Evolutionary conservation across 371 early-diverging fungal genomes (phyloP), one percentile per base, ranked within the genome.

Genomic region (Mortierella sp.): DNA sequence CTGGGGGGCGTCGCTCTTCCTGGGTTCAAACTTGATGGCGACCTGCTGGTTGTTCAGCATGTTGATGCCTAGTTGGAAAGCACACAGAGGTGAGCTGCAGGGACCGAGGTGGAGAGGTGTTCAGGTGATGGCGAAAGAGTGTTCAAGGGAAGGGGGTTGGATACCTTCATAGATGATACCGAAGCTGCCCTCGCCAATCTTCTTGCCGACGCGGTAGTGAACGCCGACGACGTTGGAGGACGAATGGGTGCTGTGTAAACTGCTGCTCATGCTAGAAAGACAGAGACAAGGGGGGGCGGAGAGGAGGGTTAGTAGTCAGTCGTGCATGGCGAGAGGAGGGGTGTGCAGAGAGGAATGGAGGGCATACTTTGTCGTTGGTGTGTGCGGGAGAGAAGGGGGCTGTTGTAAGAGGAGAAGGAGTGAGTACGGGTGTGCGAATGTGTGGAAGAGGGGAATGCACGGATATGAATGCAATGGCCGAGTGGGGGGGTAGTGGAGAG

Each of bases 131-230:
- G n/a, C n/a, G n/a, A n/a, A n/a, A n/a, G n/a, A 34, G 34, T 34
- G 7, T 34, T 34, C 34, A 34, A 34, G 34, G 34, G 4, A 34
- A 34, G 34, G 4, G 34, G 34, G 34, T 34, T 34, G 34, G 10
- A 34, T 85, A 90, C 98, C 98, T 91, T 97, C 96, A 80, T 97
- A 97, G 62, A 98, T 94, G 63, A 96, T 92, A 49, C 98, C 98
- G 86, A 98, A 98, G 66, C 92, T 91, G 43, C 98, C 98, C 80
- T 97, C 98, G 44, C 98, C 98, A 76, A 98, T 91, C 82, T 95
- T 95, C 80, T 92, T 92, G 51, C 96, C 97, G 14, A 98, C 95
- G 71, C 88, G 90, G 81, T 94, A 98, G 80, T 97, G 98, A 14
- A 92, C 93, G 22, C 98, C 98, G 16, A 98, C 96, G 50, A 88